These are phyloP conservation scores for Pleurotus platypus DNA, from an alignment of 768 basidiomycete species.

Conservation along the genomic window DNA sequence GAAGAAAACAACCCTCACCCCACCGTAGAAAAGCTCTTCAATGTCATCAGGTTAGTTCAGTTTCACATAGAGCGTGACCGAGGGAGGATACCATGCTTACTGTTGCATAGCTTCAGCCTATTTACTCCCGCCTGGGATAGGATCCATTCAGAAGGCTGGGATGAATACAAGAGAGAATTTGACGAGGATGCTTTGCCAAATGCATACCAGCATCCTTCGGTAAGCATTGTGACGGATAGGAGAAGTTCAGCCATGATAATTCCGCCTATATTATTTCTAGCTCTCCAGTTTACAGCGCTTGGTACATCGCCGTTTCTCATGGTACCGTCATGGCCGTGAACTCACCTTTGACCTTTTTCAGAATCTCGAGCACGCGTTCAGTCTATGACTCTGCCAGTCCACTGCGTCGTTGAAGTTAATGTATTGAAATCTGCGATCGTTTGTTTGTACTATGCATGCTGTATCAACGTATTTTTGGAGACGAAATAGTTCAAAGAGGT, in stretches of 20 bases:
- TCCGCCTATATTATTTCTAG: not conserved
- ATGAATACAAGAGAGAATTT: not conserved
- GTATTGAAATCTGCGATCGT: too few relatives aligned
- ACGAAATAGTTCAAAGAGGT: too few relatives aligned
- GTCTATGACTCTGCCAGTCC: too few relatives aligned
- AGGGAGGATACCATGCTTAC: not conserved
- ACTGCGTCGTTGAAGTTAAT: too few relatives aligned
- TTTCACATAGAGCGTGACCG: not conserved
- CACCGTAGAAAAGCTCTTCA: not conserved
- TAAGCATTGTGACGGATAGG: not conserved
- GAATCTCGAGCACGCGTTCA: too few relatives aligned
- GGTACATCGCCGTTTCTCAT: not conserved
- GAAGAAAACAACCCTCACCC: not conserved
- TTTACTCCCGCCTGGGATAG: conserved; percentile 1
- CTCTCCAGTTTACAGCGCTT: conserved; percentile 1
- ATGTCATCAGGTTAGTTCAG: not conserved
- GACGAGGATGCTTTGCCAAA: not conserved
- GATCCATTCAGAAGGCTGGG: not conserved
- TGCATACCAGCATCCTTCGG: conserved; percentile 1
- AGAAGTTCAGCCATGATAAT: not conserved
- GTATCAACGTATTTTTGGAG: too few relatives aligned
- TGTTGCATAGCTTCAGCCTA: not conserved
- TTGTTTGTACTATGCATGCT: too few relatives aligned
- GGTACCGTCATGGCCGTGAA: not conserved
- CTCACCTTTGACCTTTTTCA: too few relatives aligned